phyloP scores from a whole-genome alignment of 2,329 filamentous ascomycete species.

The Westerdykella aurantiaca region DNA sequence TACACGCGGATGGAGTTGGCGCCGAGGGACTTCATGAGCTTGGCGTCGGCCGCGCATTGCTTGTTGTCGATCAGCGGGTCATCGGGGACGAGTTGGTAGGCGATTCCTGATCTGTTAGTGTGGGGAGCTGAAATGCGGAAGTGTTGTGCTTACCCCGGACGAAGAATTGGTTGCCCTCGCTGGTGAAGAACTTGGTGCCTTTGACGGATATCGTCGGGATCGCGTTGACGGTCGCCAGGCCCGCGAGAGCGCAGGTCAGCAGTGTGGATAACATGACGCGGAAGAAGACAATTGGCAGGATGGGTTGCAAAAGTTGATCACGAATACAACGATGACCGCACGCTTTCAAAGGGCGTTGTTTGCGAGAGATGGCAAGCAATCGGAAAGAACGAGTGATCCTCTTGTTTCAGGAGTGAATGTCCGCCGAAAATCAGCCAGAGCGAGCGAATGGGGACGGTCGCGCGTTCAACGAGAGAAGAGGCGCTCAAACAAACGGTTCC shows the following conservation, averaged over 20 bases:
- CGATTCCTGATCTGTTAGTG: constrained; percentile 53
- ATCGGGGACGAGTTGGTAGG: constrained; percentile 60
- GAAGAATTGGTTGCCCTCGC: constrained; percentile 74
- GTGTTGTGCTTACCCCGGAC: constrained; percentile 61
- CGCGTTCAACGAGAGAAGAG: too few relatives aligned
- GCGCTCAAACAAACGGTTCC: too few relatives aligned
- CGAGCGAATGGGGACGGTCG: too few relatives aligned
- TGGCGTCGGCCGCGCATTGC: constrained; percentile 71
- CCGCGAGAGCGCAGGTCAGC: constrained; percentile 18
- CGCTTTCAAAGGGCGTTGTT: too few relatives aligned
- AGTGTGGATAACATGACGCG: constrained; percentile 16
- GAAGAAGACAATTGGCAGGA: too few relatives aligned
- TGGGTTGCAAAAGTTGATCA: too few relatives aligned
- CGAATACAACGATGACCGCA: too few relatives aligned
- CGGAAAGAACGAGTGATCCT: too few relatives aligned
- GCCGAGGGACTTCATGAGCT: constrained; percentile 72
- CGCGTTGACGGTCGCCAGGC: constrained; percentile 37
- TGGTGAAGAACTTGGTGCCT: constrained; percentile 81
- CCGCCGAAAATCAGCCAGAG: too few relatives aligned
- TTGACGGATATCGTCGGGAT: constrained; percentile 55
- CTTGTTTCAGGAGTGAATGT: too few relatives aligned
- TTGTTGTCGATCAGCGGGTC: constrained; percentile 71
- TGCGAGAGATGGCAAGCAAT: too few relatives aligned
- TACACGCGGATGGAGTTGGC: constrained; percentile 84
- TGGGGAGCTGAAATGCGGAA: neutral